Conservation (phyloP, 2,329 filamentous ascomycete species). For the Paecilomyces variotii region DNA sequence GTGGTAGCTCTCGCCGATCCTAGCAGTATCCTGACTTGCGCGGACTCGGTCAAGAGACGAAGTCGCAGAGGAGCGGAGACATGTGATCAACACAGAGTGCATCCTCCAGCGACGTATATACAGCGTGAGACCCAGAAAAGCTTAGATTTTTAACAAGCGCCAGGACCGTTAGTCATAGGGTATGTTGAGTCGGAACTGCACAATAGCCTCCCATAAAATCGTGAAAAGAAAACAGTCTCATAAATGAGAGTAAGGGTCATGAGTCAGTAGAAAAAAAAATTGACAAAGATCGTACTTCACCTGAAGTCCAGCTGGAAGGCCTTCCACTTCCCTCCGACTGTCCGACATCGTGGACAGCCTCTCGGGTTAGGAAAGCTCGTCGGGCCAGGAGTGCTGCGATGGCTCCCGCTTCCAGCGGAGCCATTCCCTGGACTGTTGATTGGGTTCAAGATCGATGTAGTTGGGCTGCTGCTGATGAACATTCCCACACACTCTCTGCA, state of each 20-base stretch:
- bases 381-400: slow-evolving; percentile 16
- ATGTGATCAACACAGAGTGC: background rate
- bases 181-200: background rate
- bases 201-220: background rate
- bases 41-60: background rate
- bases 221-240: background rate
- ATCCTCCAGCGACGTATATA: background rate
- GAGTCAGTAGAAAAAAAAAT: background rate
- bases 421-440: slow-evolving; percentile 24
- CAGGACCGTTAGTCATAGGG: background rate
- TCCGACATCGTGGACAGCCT: slow-evolving; percentile 39
- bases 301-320: slow-evolving; percentile 41
- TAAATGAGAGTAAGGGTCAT: background rate
- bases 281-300: slow-evolving; percentile 18
- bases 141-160: background rate
- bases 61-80: background rate
- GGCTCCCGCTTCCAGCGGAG: slow-evolving; percentile 17
- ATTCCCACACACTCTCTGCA: slow-evolving; percentile 71
- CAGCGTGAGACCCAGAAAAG: background rate
- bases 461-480: slow-evolving; percentile 37
- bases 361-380: slow-evolving; percentile 32
- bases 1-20: background rate
- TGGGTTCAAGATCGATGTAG: slow-evolving; percentile 29
- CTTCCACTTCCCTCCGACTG: slow-evolving; percentile 40
- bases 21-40: background rate